A percentile compares a stretch with the other conserved stretches of the same genome.
phyloP scores from a whole-genome alignment of 225 moss, liverwort and hornwort species.

The Pleurozium schreberi region DNA sequence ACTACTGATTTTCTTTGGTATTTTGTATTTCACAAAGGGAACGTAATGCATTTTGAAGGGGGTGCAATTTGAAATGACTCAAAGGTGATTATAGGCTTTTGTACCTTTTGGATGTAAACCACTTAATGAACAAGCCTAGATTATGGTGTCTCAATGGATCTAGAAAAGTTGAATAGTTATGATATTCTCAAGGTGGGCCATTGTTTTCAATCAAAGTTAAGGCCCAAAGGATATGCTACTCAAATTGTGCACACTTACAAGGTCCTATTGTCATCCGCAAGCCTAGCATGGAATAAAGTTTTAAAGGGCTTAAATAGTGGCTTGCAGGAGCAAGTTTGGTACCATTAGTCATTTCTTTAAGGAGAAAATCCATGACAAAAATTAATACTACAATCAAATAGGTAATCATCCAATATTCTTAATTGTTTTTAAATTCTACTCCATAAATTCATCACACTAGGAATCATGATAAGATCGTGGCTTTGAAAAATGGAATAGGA shows the following conservation, averaged over 20 bases:
- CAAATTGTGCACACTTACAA: fast-evolving
- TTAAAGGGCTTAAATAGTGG: background rate
- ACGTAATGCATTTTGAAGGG: background rate
- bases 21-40: background rate
- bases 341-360: background rate
- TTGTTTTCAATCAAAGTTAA: background rate
- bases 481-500: background rate
- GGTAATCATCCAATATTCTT: background rate
- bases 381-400: background rate
- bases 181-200: background rate
- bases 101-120: background rate
- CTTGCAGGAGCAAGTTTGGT: background rate
- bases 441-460: background rate
- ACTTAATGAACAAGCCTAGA: background rate
- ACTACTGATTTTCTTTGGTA: no score
- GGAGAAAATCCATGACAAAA: fast-evolving
- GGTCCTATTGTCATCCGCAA: background rate
- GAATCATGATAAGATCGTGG: background rate
- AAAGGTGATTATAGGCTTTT: background rate
- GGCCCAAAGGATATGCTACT: background rate
- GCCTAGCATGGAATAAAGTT: background rate
- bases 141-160: background rate
- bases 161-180: fast-evolving
- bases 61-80: background rate
- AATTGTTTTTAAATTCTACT: background rate